Percentiles rank a stretch among this genome's conserved stretches.
Conservation (phyloP, 768 basidiomycete species). For the Termitomyces eurrhizus region DNA sequence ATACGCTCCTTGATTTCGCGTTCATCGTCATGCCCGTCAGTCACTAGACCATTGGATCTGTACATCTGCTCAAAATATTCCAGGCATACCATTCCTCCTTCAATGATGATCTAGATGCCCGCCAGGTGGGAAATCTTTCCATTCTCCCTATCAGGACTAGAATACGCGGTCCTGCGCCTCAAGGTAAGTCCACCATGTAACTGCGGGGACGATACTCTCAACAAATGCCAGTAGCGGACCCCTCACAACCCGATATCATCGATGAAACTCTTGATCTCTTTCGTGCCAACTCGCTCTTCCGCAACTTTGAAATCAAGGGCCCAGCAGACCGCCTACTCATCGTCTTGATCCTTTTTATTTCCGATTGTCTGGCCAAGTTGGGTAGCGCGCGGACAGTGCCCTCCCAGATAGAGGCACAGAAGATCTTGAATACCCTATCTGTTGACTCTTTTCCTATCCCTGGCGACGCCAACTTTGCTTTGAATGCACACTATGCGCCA, state of each 20-base stretch:
- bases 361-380: constrained; percentile 93
- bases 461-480: constrained; percentile 90
- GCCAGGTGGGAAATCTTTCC: constrained; percentile 86
- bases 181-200: constrained; percentile 41
- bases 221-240: constrained; percentile 55
- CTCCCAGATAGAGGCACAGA: constrained; percentile 80
- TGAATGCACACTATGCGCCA: constrained; percentile 88
- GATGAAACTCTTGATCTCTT: constrained; percentile 97
- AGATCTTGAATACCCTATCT: constrained; percentile 85
- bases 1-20: constrained; percentile 22
- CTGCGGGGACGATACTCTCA: constrained; percentile 11
- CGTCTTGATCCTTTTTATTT: constrained; percentile 95
- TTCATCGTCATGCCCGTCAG: constrained; percentile 49
- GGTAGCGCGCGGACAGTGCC: constrained; percentile 65
- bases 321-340: constrained; percentile 95
- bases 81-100: constrained; percentile 96
- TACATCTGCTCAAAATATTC: constrained; percentile 2
- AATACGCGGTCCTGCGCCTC: constrained; percentile 88
- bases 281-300: constrained; percentile 97
- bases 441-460: constrained; percentile 94
- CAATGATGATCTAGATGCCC: constrained; percentile 79
- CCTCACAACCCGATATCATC: constrained; percentile 79
- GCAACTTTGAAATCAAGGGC: constrained; percentile 99
- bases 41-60: constrained; percentile 8
- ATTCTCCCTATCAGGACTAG: constrained; percentile 89